Percentiles rank a stretch among this genome's conserved stretches.
Evolutionary conservation across 2,329 filamentous ascomycete species (phyloP).

Genomic region (Trichoderma sp.): DNA sequence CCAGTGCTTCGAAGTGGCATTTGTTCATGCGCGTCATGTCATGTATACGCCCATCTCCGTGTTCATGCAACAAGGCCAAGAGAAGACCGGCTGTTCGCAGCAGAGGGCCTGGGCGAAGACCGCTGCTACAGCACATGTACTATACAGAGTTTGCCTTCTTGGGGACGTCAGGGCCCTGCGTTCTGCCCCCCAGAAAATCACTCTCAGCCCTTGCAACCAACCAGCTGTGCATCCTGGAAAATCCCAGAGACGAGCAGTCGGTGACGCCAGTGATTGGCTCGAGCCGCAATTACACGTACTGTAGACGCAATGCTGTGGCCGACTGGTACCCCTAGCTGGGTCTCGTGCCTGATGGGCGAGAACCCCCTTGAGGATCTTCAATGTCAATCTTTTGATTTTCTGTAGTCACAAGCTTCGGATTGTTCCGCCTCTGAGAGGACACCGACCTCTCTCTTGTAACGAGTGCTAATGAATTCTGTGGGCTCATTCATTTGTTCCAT

Average conservation of each 20-base stretch:
- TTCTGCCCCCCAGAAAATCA: not conserved
- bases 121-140: too few species aligned
- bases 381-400: not conserved
- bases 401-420: not conserved
- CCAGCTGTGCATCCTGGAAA: slow-evolving; percentile 37
- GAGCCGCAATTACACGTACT: not conserved
- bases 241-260: slow-evolving; percentile 32
- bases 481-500: slow-evolving; percentile 10
- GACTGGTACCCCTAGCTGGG: slow-evolving; percentile 15
- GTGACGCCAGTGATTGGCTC: slow-evolving; percentile 35
- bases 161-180: not conserved
- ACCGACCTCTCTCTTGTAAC: not conserved
- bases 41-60: slow-evolving; percentile 17
- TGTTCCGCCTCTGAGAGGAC: not conserved
- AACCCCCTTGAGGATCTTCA: not conserved
- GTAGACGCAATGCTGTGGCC: not conserved
- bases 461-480: not conserved
- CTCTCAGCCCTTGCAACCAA: slow-evolving; percentile 12
- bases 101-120: not conserved
- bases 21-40: slow-evolving; percentile 14
- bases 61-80: slow-evolving; percentile 13
- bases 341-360: not conserved
- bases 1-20: slow-evolving; percentile 9
- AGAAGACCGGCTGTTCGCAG: not conserved
- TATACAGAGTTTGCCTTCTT: not conserved